Evolutionary conservation across 2,329 filamentous ascomycete genomes (phyloP).

Genomic region (Mycosphaerelloides madeirae): DNA sequence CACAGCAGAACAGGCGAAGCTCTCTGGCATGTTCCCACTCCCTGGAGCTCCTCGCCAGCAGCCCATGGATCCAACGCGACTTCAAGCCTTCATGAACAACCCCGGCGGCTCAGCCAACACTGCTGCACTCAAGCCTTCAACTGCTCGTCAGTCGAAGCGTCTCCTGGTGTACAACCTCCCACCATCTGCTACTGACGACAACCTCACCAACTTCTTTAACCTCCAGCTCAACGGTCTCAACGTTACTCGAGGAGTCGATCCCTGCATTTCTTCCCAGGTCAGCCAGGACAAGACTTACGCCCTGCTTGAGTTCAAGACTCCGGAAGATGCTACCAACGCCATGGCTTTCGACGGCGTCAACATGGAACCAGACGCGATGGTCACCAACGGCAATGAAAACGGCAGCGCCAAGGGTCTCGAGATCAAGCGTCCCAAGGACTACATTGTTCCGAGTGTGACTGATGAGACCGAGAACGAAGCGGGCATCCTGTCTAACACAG

Average conservation of each 20-base stretch:
- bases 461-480: constrained; percentile 71
- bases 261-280: constrained; percentile 78
- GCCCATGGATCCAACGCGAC: constrained; percentile 86
- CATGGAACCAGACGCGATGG: constrained; percentile 66
- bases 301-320: constrained; percentile 82
- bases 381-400: constrained; percentile 49
- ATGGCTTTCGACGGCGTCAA: constrained; percentile 83
- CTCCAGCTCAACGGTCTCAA: constrained; percentile 95
- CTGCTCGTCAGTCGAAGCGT: constrained; percentile 90
- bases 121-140: constrained; percentile 82
- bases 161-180: constrained; percentile 84
- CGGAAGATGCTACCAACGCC: constrained; percentile 84
- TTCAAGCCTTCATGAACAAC: constrained; percentile 94
- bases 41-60: constrained; percentile 92
- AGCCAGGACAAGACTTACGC: constrained; percentile 76
- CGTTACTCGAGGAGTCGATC: constrained; percentile 75
- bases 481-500: constrained; percentile 71
- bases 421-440: constrained; percentile 89
- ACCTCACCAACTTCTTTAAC: constrained; percentile 82
- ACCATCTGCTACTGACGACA: constrained; percentile 66
- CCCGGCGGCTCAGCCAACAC: constrained; percentile 66
- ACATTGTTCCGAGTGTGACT: constrained; percentile 79
- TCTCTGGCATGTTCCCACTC: constrained; percentile 97
- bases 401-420: constrained; percentile 57
- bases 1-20: constrained; percentile 94